Evolutionary conservation across 2,329 filamentous ascomycete genomes (phyloP).

Genomic region (Cladosporium sp.): DNA sequence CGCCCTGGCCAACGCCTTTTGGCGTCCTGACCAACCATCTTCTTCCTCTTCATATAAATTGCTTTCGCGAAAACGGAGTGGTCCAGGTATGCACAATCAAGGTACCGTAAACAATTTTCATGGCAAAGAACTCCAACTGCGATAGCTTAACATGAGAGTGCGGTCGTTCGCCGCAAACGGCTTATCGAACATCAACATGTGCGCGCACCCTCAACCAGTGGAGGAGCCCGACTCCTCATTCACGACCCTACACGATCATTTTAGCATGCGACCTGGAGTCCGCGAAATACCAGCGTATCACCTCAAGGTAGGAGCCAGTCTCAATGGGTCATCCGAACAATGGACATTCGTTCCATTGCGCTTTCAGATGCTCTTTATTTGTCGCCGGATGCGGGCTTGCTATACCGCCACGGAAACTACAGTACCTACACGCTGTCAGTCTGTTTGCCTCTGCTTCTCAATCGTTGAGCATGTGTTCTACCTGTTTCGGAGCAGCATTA

Average conservation of each 20-base stretch:
- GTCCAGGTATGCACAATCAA: neutral
- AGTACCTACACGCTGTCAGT: neutral
- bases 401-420: neutral
- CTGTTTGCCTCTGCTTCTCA: too few species aligned
- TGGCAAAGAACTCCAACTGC: neutral
- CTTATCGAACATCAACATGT: neutral
- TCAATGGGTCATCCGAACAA: neutral
- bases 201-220: neutral
- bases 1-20: neutral
- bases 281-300: neutral
- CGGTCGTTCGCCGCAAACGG: too few species aligned
- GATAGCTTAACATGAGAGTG: too few species aligned
- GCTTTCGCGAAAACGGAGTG: neutral
- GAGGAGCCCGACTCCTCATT: too few species aligned
- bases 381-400: constrained; percentile 10
- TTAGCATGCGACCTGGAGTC: neutral
- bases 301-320: neutral
- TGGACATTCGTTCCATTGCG: neutral
- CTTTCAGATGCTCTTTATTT: constrained; percentile 2
- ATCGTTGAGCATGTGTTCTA: neutral
- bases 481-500: neutral
- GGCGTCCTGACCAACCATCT: neutral
- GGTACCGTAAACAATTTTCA: neutral
- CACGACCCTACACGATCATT: neutral
- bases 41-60: too few species aligned